Evolutionary conservation across 768 basidiomycete genomes (phyloP).

Genomic region (Podaxis pistillaris): DNA sequence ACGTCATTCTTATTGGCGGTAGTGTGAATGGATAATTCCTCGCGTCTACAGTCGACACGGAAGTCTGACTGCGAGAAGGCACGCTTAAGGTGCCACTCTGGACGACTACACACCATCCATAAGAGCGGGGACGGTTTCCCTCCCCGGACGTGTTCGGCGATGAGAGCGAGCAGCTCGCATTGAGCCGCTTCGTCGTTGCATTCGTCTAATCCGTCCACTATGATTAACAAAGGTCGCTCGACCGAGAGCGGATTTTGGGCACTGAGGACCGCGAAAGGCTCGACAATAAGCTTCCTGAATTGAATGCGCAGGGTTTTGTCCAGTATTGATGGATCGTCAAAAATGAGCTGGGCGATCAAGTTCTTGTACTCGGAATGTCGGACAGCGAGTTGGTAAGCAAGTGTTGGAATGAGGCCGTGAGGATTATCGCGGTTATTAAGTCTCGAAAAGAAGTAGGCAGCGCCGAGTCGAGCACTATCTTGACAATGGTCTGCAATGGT

Average conservation of each 20-base stretch:
- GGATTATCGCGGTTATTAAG: neutral
- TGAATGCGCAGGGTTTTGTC: constrained; percentile 4
- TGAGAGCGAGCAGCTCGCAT: neutral
- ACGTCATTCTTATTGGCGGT: neutral
- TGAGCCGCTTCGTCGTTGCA: neutral
- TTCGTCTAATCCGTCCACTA: constrained; percentile 15
- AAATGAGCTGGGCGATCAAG: neutral
- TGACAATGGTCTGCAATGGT: constrained; percentile 8
- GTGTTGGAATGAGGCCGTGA: neutral
- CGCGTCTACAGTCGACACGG: neutral
- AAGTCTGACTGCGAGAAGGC: neutral
- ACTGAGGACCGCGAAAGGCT: neutral
- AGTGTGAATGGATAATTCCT: neutral
- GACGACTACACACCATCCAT: constrained; percentile 4
- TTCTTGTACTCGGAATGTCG: neutral
- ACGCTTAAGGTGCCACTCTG: neutral
- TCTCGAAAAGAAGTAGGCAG: constrained; percentile 12
- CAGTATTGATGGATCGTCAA: neutral
- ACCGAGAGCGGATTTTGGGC: too few species aligned
- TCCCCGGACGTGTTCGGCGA: neutral
- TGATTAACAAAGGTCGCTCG: neutral
- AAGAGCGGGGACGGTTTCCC: neutral
- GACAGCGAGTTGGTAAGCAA: constrained; percentile 10
- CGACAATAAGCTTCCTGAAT: constrained; percentile 1
- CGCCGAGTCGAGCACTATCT: neutral